Conservation (phyloP, 129 eudicot species). For the Escallonia rubra region DNA sequence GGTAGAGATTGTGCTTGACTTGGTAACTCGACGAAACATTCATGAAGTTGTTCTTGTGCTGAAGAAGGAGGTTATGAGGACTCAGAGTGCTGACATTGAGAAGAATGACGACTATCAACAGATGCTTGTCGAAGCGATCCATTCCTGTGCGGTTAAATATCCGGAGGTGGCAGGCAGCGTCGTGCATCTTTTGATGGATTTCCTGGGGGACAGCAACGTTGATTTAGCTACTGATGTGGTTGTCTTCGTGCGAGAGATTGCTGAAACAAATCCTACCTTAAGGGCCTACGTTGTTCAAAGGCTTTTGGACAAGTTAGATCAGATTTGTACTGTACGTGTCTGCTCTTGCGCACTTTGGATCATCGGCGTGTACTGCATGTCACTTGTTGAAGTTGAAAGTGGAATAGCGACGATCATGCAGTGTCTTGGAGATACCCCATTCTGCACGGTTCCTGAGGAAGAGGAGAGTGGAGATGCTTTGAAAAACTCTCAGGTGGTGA, state of each 20-base stretch:
- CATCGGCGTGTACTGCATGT: background rate
- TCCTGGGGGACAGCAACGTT: conserved; percentile 2
- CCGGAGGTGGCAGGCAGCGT: background rate
- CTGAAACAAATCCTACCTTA: background rate
- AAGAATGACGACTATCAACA: background rate
- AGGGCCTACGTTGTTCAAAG: background rate
- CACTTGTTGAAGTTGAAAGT: background rate
- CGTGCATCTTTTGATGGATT: conserved; percentile 1
- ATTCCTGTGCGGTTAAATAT: background rate
- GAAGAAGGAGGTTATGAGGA: background rate
- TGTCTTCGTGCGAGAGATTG: background rate
- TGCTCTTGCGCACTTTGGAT: background rate
- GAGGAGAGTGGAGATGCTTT: background rate
- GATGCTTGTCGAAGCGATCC: background rate
- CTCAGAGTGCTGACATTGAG: background rate
- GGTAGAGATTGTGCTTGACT: background rate
- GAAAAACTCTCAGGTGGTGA: background rate
- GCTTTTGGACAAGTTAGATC: background rate
- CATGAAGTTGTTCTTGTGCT: background rate
- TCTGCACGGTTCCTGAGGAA: background rate
- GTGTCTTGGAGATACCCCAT: background rate
- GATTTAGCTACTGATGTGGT: background rate
- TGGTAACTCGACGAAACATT: background rate
- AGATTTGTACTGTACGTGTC: background rate
- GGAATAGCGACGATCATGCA: background rate